A percentile compares a stretch with the other conserved stretches of the same genome.
Conservation (phyloP, 2,329 filamentous ascomycete genomes). For the Raffaelea arxii region DNA sequence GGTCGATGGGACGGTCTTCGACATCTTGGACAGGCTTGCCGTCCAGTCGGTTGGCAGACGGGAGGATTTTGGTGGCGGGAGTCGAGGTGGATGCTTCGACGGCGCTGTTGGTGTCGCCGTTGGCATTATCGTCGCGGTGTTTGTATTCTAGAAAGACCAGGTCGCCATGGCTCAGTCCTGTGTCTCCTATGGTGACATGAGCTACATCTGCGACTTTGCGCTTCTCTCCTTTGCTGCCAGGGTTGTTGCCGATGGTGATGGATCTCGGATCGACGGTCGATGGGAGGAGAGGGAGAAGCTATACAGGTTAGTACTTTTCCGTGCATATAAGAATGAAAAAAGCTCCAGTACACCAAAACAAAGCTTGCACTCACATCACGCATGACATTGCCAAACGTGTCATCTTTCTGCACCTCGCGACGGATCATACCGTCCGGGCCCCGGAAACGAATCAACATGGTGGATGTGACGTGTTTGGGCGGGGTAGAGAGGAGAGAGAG, state of each 20-base stretch:
- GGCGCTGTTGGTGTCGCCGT: constrained; percentile 28
- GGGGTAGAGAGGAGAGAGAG: neutral
- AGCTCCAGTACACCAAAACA: neutral
- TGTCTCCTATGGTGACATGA: constrained; percentile 44
- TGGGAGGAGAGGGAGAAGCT: constrained; percentile 52
- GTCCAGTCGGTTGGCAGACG: constrained; percentile 61
- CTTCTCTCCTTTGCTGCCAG: constrained; percentile 42
- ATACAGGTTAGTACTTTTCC: too few relatives aligned
- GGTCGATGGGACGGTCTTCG: constrained; percentile 56
- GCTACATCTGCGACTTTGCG: constrained; percentile 50
- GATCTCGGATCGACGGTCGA: constrained; percentile 50
- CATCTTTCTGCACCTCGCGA: constrained; percentile 63
- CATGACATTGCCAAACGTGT: constrained; percentile 59
- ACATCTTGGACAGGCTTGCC: constrained; percentile 62
- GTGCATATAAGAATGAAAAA: too few relatives aligned
- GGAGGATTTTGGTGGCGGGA: constrained; percentile 16
- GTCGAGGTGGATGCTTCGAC: neutral
- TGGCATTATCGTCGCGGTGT: constrained; percentile 38
- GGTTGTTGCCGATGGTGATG: constrained; percentile 53
- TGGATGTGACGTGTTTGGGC: constrained; percentile 11
- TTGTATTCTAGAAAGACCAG: constrained; percentile 81
- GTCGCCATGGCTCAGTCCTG: constrained; percentile 74
- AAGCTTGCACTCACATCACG: constrained; percentile 31
- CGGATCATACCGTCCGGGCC: constrained; percentile 91
- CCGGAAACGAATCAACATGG: constrained; percentile 77